These are phyloP conservation scores for Sporopachydermia quercuum DNA, from an alignment of 805 yeast genomes.

Conservation along the genomic window DNA sequence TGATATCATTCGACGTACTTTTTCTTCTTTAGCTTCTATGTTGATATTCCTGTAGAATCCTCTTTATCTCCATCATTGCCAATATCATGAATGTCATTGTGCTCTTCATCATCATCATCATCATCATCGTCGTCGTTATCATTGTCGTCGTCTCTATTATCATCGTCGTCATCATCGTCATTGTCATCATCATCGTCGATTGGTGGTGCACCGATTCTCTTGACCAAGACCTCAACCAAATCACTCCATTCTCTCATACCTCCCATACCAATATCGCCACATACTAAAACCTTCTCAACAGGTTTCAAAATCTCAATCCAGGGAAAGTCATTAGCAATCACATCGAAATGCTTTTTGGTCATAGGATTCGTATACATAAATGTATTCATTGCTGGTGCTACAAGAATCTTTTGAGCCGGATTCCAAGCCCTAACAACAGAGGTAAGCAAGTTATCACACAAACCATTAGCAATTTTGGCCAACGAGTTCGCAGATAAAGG, in stretches of 20 bases:
- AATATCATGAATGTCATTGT: conserved; percentile 12
- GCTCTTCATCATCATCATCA: conserved; percentile 6
- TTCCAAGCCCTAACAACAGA: conserved; percentile 71
- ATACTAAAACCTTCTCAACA: conserved; percentile 63
- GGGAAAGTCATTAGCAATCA: conserved; percentile 57
- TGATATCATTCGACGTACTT: too few relatives aligned
- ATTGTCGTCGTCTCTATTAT: conserved; percentile 5
- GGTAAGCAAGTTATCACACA: conserved; percentile 64
- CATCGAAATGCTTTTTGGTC: conserved; percentile 53
- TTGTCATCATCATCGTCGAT: conserved; percentile 15
- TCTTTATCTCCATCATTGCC: neutral
- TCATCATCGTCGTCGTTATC: conserved; percentile 7
- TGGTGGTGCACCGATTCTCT: conserved; percentile 16
- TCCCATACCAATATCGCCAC: conserved; percentile 87
- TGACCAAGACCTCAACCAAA: conserved; percentile 43
- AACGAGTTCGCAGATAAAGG: conserved; percentile 72
- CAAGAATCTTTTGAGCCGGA: conserved; percentile 51
- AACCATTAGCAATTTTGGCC: conserved; percentile 62
- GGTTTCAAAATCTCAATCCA: conserved; percentile 65
- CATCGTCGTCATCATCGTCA: conserved; percentile 9
- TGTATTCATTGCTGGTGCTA: conserved; percentile 85
- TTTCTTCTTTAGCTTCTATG: too few relatives aligned
- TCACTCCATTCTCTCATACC: conserved; percentile 87
- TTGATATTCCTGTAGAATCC: too few relatives aligned
- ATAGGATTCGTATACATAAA: conserved; percentile 69